These are phyloP conservation scores for Clitopilus hobsonii DNA, from an alignment of 768 basidiomycete species.

Conservation along the genomic window DNA sequence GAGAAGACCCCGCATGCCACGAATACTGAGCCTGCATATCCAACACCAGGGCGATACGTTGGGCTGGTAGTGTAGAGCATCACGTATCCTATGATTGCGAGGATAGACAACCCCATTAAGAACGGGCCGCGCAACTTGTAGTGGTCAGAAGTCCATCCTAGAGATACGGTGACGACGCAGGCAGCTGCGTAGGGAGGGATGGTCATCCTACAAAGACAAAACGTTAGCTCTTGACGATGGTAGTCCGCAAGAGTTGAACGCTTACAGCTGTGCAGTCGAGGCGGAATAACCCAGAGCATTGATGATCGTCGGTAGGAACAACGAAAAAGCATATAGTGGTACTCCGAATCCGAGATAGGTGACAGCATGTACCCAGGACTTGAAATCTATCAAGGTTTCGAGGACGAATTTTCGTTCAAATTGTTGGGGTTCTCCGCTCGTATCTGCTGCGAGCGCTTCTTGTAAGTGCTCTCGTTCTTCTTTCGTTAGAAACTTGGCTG, in stretches of 20 bases:
- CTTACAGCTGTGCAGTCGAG: conserved; percentile 28
- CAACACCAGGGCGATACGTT: conserved; percentile 19
- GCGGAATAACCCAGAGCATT: conserved; percentile 38
- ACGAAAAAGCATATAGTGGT: conserved; percentile 35
- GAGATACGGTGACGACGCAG: conserved; percentile 20
- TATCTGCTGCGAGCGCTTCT: conserved; percentile 20
- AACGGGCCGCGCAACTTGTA: conserved; percentile 34
- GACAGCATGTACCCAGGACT: conserved; percentile 19
- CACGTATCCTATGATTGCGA: conserved; percentile 38
- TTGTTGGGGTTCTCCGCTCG: conserved; percentile 23
- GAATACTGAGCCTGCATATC: conserved; percentile 37
- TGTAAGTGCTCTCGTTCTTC: conserved; percentile 26
- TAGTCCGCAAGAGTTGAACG: neutral
- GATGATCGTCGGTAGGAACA: conserved; percentile 30
- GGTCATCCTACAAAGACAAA: conserved; percentile 16
- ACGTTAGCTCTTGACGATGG: neutral
- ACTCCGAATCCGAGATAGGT: conserved; percentile 30
- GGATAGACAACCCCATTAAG: conserved; percentile 26
- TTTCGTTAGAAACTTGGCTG: conserved; percentile 35
- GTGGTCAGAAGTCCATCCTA: conserved; percentile 28
- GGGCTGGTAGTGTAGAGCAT: conserved; percentile 30
- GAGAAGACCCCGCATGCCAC: conserved; percentile 43
- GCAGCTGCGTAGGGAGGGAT: conserved; percentile 29
- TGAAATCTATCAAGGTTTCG: conserved; percentile 24
- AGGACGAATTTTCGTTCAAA: conserved; percentile 28